Base-by-base conservation (phyloP, 768 basidiomycete species). In the Thelephora ganbajun region DNA sequence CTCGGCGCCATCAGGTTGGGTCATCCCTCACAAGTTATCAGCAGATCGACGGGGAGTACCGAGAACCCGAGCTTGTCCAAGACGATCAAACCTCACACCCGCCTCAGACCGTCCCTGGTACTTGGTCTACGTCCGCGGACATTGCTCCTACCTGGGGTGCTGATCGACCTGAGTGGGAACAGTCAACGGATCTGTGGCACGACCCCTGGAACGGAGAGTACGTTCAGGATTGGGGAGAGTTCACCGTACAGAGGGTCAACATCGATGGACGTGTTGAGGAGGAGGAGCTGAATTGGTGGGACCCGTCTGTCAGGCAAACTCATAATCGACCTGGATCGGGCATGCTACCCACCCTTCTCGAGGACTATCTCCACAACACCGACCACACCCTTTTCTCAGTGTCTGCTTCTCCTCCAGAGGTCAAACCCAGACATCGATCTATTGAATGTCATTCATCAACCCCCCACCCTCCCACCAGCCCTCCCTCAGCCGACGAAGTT, bases 251-350 rank as follows among this genome's bases (percentile, higher is more conserved):
- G 37, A 62, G 60, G n/a, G 59, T 61, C 51, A 61, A 49, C 37
- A 82, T 88, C 53, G 74, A 77, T 62, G 82, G 79, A 6, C 68
- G 84, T 42, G 67, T 70, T 46, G 66, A 65, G 6, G 57, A 66
- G 2, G 83, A 88, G 57, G 85, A 88, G 61, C 62, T 60, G 16
- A 64, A 66, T 42, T 88, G 85, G 86, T 87, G 79, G 79, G 73
- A 83, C 58, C 55, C 67, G 6, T 68, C 68, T 14, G 54, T 69
- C 16, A 72, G 75, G 37, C 66, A 65, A 35, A 61, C 48, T 39
- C 57, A 61, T 54, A 58, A 62, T 37, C 77, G 84, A 19, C 86
- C 86, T 0, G 85, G 85, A 2, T 70, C 72, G 1, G 85, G 86
- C 14, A 70, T 85, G 39, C 67, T 88, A 18, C 75, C 86, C 0